Percentiles rank a stretch among this genome's conserved stretches.
Evolutionary conservation across 202 grass and related monocot species (phyloP).

Genomic region (Schoenoplectus tabernaemontani): DNA sequence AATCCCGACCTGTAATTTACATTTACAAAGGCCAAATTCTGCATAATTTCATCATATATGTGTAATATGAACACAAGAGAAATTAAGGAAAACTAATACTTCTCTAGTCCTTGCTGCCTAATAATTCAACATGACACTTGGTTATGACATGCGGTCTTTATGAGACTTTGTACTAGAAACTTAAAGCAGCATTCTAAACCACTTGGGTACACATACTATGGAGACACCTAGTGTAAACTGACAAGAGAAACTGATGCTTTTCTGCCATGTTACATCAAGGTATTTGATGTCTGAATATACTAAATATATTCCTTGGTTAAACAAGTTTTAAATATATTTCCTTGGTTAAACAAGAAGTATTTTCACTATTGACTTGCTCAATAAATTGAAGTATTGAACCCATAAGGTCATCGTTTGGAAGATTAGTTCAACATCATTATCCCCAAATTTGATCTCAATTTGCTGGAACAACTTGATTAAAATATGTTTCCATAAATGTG

Average conservation of each 20-base stretch:
- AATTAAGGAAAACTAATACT: not conserved
- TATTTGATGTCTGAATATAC: conserved; percentile 1
- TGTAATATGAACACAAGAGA: not conserved
- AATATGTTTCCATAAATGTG: not conserved
- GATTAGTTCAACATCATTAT: not conserved
- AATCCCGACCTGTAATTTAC: conserved; percentile 76
- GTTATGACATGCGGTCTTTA: not conserved
- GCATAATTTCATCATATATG: conserved; percentile 11
- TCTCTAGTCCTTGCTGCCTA: not conserved
- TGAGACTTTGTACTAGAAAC: not conserved
- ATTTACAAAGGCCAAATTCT: conserved; percentile 5
- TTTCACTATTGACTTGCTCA: not conserved
- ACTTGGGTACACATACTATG: not conserved
- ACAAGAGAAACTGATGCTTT: not conserved
- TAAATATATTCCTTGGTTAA: too few relatives aligned
- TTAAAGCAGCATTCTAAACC: not conserved
- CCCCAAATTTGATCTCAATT: not conserved
- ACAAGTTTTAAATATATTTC: too few relatives aligned
- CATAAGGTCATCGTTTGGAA: not conserved
- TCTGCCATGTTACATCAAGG: not conserved
- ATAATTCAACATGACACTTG: not conserved
- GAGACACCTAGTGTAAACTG: not conserved
- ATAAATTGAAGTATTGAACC: not conserved
- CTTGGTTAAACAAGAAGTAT: not conserved
- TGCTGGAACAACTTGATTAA: not conserved